These are phyloP conservation scores for Mimosa pudica DNA, from an alignment of 306 rosid species.

Conservation along the genomic window DNA sequence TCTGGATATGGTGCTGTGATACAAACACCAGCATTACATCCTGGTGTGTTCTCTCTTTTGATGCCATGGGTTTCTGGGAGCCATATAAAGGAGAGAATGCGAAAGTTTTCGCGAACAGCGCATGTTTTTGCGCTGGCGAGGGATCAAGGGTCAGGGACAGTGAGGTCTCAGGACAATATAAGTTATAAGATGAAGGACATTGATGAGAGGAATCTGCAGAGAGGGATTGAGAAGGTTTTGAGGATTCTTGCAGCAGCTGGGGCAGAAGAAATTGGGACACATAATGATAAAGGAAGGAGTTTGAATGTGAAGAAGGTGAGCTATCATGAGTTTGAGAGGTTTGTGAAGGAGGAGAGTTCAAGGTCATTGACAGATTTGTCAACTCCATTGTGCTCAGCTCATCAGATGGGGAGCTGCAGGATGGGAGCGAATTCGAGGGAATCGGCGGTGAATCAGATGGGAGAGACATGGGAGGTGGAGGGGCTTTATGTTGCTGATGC, in stretches of 20 bases:
- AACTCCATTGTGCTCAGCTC: slow-evolving; percentile 70
- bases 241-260: slow-evolving; percentile 84
- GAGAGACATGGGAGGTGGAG: slow-evolving; percentile 87
- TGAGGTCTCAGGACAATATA: slow-evolving; percentile 39
- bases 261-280: slow-evolving; percentile 89
- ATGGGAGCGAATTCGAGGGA: slow-evolving; percentile 61
- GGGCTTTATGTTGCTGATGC: slow-evolving; percentile 75
- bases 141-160: slow-evolving; percentile 70
- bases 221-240: slow-evolving; percentile 65
- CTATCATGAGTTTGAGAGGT: slow-evolving; percentile 59
- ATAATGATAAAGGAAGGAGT: slow-evolving; percentile 57
- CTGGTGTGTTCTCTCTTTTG: slow-evolving; percentile 73
- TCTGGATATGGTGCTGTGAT: slow-evolving; percentile 77
- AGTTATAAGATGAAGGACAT: slow-evolving; percentile 47
- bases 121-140: slow-evolving; percentile 79
- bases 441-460: slow-evolving; percentile 67
- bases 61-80: slow-evolving; percentile 86
- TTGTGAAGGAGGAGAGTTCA: slow-evolving; percentile 75
- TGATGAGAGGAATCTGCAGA: slow-evolving; percentile 58
- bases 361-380: slow-evolving; percentile 53
- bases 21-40: slow-evolving; percentile 90
- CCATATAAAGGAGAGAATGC: slow-evolving; percentile 63
- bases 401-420: slow-evolving; percentile 89
- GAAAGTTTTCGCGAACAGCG: slow-evolving; percentile 69
- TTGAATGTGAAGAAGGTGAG: slow-evolving; percentile 58